These are phyloP conservation scores for Cyathus striatus DNA, from an alignment of 768 basidiomycete genomes.

Conservation along the genomic window DNA sequence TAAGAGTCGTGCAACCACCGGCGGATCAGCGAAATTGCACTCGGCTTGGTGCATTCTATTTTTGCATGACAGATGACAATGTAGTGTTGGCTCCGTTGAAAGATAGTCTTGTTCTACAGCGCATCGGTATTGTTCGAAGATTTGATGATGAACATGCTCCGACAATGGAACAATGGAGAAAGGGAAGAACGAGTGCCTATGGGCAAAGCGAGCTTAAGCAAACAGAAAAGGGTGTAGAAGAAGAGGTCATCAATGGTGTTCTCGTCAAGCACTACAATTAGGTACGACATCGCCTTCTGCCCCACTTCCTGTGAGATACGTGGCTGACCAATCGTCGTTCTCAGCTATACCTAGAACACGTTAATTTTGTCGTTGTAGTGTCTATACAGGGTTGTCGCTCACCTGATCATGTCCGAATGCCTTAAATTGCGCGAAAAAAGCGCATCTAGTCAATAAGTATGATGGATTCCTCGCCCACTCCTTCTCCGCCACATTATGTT, in stretches of 20 bases:
- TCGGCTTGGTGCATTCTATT: slow-evolving; percentile 44
- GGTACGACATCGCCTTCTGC: slow-evolving; percentile 6
- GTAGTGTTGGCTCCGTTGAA: slow-evolving; percentile 31
- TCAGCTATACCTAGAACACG: too few relatives aligned
- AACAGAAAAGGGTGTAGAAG: slow-evolving; percentile 33
- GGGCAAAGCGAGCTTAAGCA: slow-evolving; percentile 1
- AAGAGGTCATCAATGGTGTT: slow-evolving; percentile 39
- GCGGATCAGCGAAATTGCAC: slow-evolving; percentile 33
- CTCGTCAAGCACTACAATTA: slow-evolving; percentile 44
- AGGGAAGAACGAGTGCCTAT: slow-evolving; percentile 2
- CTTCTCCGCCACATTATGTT: too few relatives aligned
- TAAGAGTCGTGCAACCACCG: slow-evolving; percentile 45
- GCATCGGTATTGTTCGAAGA: slow-evolving; percentile 19
- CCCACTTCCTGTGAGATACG: too few relatives aligned
- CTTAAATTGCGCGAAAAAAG: too few relatives aligned
- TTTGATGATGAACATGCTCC: slow-evolving; percentile 2
- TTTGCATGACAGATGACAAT: slow-evolving; percentile 38
- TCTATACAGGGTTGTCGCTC: too few relatives aligned
- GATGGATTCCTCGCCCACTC: too few relatives aligned
- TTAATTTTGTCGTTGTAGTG: too few relatives aligned
- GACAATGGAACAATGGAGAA: slow-evolving; percentile 1
- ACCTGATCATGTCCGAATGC: too few relatives aligned
- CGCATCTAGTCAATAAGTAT: too few relatives aligned
- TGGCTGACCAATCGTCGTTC: too few relatives aligned
- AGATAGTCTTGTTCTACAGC: slow-evolving; percentile 38